Conservation (phyloP, 768 basidiomycete genomes). For the Tricholoma terreum region DNA sequence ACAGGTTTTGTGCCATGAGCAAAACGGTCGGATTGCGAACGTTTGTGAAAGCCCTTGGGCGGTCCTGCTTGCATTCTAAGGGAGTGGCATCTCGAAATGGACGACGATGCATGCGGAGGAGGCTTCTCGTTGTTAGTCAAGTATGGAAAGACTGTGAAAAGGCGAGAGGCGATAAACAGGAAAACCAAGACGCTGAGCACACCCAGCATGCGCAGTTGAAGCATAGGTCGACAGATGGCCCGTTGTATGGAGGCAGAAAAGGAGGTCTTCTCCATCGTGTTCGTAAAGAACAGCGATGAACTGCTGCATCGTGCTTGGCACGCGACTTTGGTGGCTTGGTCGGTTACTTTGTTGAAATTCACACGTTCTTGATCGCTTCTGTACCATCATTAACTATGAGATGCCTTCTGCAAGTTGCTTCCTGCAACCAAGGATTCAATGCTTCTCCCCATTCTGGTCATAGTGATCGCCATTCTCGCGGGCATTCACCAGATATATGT, state of each 20-base stretch:
- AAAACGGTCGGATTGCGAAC: constrained; percentile 63
- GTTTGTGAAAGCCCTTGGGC: constrained; percentile 42
- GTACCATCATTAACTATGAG: too few relatives aligned
- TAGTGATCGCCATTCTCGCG: constrained; percentile 38
- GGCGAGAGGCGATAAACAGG: constrained; percentile 1
- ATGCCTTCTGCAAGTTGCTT: background rate
- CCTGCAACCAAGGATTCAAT: background rate
- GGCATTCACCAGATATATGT: constrained; percentile 48
- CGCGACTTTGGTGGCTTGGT: background rate
- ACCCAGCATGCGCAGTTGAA: background rate
- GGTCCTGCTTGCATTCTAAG: constrained; percentile 41
- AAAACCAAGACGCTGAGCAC: constrained; percentile 3
- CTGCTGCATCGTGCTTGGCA: background rate
- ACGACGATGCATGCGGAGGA: constrained; percentile 25
- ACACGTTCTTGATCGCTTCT: background rate
- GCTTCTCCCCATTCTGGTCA: constrained; percentile 29
- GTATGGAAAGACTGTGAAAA: background rate
- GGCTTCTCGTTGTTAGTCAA: constrained; percentile 4
- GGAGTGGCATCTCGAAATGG: constrained; percentile 42
- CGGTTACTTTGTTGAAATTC: background rate
- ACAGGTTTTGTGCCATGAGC: constrained; percentile 59
- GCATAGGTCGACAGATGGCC: background rate
- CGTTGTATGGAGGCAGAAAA: background rate
- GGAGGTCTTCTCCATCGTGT: background rate
- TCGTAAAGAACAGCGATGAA: background rate